Conservation (phyloP, 257 asterid species). For the Mitragyna speciosa region DNA sequence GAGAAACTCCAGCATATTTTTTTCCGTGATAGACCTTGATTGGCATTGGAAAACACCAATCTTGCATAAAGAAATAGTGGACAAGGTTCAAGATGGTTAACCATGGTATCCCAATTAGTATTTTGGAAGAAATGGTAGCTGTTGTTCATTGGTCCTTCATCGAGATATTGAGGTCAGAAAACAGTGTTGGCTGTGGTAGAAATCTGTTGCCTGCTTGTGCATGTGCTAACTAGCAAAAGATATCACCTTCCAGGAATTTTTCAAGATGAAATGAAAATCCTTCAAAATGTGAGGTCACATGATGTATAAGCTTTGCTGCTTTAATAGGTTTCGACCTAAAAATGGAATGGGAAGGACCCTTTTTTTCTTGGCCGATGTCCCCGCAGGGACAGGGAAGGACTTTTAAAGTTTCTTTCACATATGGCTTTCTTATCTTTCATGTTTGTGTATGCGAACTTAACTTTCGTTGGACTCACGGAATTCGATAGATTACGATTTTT, state of each 20-base stretch:
- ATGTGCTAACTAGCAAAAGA: background rate
- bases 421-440: background rate
- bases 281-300: background rate
- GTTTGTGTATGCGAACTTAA: background rate
- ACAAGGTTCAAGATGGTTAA: conserved; percentile 44
- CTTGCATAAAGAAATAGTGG: conserved; percentile 29
- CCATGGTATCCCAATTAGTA: conserved; percentile 50
- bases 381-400: too few species aligned
- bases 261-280: too few species aligned
- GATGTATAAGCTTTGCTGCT: background rate
- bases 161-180: conserved; percentile 50
- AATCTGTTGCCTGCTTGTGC: background rate
- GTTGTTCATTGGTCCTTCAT: conserved; percentile 58
- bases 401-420: background rate
- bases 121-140: conserved; percentile 49
- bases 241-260: background rate
- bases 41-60: conserved; percentile 6
- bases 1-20: conserved; percentile 10
- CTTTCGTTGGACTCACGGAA: background rate
- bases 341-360: background rate
- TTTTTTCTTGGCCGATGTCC: too few species aligned
- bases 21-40: conserved; percentile 60
- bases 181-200: conserved; percentile 26
- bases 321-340: background rate
- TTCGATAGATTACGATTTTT: too few species aligned